A percentile compares a stretch with the other conserved stretches of the same genome.
Conservation (phyloP, 805 yeast species). For the Candida dendrica region DNA sequence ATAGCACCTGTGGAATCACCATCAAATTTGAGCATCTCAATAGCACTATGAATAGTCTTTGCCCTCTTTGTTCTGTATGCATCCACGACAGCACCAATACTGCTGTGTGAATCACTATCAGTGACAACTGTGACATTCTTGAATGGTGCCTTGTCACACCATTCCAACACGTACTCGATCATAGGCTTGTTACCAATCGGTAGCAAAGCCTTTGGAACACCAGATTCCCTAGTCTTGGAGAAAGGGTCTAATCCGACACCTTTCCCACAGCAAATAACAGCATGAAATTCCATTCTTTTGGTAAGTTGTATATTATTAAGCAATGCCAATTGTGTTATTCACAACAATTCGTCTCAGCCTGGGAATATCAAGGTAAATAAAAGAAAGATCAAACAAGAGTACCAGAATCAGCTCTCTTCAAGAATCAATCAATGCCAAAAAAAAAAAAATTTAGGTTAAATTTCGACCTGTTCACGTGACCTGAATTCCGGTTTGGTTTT, state of each 20-base stretch:
- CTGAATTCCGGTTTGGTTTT: too few species aligned
- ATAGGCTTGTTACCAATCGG: slow-evolving; percentile 89
- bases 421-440: too few species aligned
- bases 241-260: slow-evolving; percentile 73
- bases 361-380: too few species aligned
- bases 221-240: slow-evolving; percentile 51
- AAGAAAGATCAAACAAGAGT: too few species aligned
- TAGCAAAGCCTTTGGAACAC: slow-evolving; percentile 74
- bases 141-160: slow-evolving; percentile 89
- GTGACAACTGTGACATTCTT: slow-evolving; percentile 59
- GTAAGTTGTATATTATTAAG: too few species aligned
- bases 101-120: slow-evolving; percentile 38
- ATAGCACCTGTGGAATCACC: slow-evolving; percentile 58
- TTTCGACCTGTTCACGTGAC: too few species aligned
- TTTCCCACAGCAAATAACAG: slow-evolving; percentile 81
- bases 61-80: slow-evolving; percentile 36
- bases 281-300: slow-evolving; percentile 78
- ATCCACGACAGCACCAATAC: slow-evolving; percentile 41
- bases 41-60: slow-evolving; percentile 24
- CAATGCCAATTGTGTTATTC: too few species aligned
- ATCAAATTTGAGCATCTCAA: slow-evolving; percentile 36
- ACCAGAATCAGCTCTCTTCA: too few species aligned
- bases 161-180: slow-evolving; percentile 79
- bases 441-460: too few species aligned
- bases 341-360: too few species aligned